Evolutionary conservation across 345 rosid species (phyloP).

Genomic region (Salix caprea): DNA sequence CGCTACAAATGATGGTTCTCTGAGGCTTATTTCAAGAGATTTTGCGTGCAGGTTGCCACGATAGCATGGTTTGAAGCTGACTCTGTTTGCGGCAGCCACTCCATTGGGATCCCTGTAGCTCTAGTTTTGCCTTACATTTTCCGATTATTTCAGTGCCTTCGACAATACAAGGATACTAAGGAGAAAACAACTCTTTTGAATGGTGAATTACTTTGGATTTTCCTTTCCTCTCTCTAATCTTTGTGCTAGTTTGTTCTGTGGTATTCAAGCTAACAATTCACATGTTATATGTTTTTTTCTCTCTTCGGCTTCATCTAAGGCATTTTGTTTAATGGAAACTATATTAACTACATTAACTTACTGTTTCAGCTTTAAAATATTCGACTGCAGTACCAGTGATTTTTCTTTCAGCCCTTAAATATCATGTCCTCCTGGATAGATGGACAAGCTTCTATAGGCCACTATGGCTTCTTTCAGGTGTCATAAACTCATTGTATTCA

Average conservation of each 20-base stretch:
- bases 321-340: slow-evolving; percentile 10
- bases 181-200: slow-evolving; percentile 73
- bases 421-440: slow-evolving; percentile 62
- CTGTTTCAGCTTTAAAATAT: slow-evolving; percentile 81
- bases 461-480: slow-evolving; percentile 81
- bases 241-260: background rate
- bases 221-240: background rate
- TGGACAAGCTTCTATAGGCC: slow-evolving; percentile 85
- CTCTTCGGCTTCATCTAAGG: background rate
- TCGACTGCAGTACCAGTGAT: slow-evolving; percentile 89
- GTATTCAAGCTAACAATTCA: background rate
- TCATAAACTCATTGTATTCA: slow-evolving; percentile 78
- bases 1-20: background rate
- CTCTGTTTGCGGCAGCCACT: slow-evolving; percentile 96
- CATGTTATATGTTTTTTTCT: background rate
- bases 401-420: slow-evolving; percentile 92
- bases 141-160: slow-evolving; percentile 84
- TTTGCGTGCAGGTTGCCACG: slow-evolving; percentile 75
- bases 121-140: slow-evolving; percentile 89
- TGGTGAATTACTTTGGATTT: slow-evolving; percentile 40
- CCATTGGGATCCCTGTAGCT: slow-evolving; percentile 84
- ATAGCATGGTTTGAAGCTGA: slow-evolving; percentile 99
- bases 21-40: slow-evolving; percentile 5
- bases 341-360: slow-evolving; percentile 23
- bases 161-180: slow-evolving; percentile 81